phyloP scores from a whole-genome alignment of 2,329 filamentous ascomycete species.

The Pseudogymnoascus sp. region DNA sequence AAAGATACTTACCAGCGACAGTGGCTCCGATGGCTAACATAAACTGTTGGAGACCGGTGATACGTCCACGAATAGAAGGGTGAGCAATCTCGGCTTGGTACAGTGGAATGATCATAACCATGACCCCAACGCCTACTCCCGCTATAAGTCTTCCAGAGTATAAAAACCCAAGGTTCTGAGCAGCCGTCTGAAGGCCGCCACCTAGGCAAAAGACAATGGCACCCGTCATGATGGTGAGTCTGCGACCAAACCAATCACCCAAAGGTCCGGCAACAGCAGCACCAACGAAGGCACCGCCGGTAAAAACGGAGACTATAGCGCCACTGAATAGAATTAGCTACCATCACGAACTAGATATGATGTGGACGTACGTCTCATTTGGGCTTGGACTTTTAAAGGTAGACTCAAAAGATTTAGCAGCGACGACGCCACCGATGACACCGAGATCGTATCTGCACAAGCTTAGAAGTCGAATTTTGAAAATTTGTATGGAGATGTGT shows the following conservation, averaged over 20 bases:
- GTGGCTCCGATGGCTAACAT: too few species aligned
- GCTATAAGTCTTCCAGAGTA: slow-evolving; percentile 45
- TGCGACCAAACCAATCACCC: slow-evolving; percentile 59
- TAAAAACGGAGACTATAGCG: slow-evolving; percentile 67
- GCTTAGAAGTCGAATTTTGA: not conserved
- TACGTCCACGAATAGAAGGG: too few species aligned
- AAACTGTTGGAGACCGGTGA: too few species aligned
- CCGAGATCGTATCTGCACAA: slow-evolving; percentile 43
- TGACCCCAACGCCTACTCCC: too few species aligned
- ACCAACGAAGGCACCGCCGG: slow-evolving; percentile 44
- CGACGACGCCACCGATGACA: slow-evolving; percentile 44
- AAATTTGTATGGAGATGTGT: not conserved
- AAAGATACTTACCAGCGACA: too few species aligned
- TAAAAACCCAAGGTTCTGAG: slow-evolving; percentile 48
- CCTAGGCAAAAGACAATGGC: slow-evolving; percentile 62
- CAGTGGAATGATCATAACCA: too few species aligned
- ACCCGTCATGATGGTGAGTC: slow-evolving; percentile 62
- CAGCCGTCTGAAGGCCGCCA: slow-evolving; percentile 63
- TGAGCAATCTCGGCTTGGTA: too few species aligned
- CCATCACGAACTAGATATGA: not conserved
- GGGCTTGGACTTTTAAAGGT: slow-evolving; percentile 26
- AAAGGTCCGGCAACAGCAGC: slow-evolving; percentile 63
- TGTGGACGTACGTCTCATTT: slow-evolving; percentile 11
- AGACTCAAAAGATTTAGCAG: slow-evolving; percentile 36
- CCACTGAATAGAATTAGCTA: slow-evolving; percentile 37